Conservation (phyloP, 2,329 filamentous ascomycete genomes). For the Xylariaceae sp. region DNA sequence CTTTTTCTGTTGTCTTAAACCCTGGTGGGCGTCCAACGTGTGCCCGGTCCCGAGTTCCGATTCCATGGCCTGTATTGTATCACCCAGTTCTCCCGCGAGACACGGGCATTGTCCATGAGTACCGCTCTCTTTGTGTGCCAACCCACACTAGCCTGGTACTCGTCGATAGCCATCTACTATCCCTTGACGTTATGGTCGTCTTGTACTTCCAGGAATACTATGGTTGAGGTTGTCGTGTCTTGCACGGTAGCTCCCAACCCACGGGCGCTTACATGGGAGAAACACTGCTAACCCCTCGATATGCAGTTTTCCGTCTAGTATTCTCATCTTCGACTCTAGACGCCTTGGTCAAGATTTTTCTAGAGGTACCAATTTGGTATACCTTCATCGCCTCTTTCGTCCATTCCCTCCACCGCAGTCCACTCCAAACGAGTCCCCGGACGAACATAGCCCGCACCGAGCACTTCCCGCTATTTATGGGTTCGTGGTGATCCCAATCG, state of each 20-base stretch:
- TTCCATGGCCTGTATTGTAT: slow-evolving; percentile 18
- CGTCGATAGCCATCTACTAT: background rate
- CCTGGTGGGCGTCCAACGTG: slow-evolving; percentile 12
- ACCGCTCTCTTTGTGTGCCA: slow-evolving; percentile 1
- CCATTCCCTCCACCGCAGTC: slow-evolving; percentile 4
- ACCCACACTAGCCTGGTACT: background rate
- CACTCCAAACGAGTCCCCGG: slow-evolving; percentile 15
- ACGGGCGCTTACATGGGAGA: slow-evolving; percentile 39
- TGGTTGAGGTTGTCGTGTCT: slow-evolving; percentile 5
- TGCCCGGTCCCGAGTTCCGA: slow-evolving; percentile 5
- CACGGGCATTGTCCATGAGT: slow-evolving; percentile 15
- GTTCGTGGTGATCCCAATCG: slow-evolving; percentile 32
- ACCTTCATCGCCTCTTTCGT: slow-evolving; percentile 14
- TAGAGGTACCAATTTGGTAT: slow-evolving; percentile 19
- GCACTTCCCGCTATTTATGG: slow-evolving; percentile 34
- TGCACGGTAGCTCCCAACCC: slow-evolving; percentile 28
- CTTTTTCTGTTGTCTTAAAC: slow-evolving; percentile 4
- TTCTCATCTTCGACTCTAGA: slow-evolving; percentile 29
- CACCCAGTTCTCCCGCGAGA: slow-evolving; percentile 12
- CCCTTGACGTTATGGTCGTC: slow-evolving; percentile 13
- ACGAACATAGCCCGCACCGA: slow-evolving; percentile 22
- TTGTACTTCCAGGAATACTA: background rate
- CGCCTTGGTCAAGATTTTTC: slow-evolving; percentile 3
- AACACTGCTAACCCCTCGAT: slow-evolving; percentile 43
- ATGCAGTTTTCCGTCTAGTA: slow-evolving; percentile 48